phyloP scores from a whole-genome alignment of 768 basidiomycete species.

The Podaxis sp. region DNA sequence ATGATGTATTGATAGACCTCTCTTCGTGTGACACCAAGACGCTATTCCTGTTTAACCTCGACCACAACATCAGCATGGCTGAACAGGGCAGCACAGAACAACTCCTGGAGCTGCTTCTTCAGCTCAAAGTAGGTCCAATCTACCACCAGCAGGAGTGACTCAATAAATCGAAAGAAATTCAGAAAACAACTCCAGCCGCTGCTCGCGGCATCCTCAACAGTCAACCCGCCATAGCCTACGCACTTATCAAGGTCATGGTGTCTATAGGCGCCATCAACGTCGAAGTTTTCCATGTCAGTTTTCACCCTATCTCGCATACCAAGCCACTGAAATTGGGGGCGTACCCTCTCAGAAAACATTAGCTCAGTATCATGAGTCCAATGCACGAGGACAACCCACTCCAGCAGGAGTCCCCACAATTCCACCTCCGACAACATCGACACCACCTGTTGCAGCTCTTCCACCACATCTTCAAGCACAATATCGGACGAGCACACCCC shows the following conservation, averaged over 20 bases:
- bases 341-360: constrained; percentile 53
- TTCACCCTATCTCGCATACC: background rate
- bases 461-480: constrained; percentile 44
- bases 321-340: background rate
- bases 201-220: constrained; percentile 66
- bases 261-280: constrained; percentile 72
- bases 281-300: constrained; percentile 69
- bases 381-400: constrained; percentile 22
- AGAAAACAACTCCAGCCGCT: constrained; percentile 76
- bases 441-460: constrained; percentile 39
- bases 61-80: constrained; percentile 4
- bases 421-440: constrained; percentile 20
- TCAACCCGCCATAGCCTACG: constrained; percentile 76
- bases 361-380: constrained; percentile 43
- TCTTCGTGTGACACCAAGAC: background rate
- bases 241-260: constrained; percentile 75
- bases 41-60: background rate
- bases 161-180: constrained; percentile 6
- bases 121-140: constrained; percentile 53
- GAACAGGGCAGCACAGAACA: constrained; percentile 46
- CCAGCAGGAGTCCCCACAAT: constrained; percentile 16
- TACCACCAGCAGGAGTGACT: background rate
- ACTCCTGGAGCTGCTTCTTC: constrained; percentile 71
- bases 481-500: constrained; percentile 33
- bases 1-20: too few relatives aligned